phyloP scores from a whole-genome alignment of 1,139 yeast genomes.

The Blastobotrys petasosporus region DNA sequence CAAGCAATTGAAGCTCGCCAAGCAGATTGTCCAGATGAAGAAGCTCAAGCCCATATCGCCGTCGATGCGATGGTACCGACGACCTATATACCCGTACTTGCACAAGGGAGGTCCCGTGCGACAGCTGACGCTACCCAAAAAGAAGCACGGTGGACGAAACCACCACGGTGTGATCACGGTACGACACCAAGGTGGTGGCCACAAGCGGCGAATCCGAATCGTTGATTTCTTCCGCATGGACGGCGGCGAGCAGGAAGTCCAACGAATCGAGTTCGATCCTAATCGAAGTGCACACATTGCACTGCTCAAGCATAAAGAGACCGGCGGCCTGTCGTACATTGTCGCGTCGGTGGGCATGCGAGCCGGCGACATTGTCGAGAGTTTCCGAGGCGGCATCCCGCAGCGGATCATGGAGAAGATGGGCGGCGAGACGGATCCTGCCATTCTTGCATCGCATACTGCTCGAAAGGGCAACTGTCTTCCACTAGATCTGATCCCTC shows the following conservation, averaged over 20 bases:
- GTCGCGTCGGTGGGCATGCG: constrained; percentile 90
- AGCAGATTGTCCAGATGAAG: constrained; percentile 66
- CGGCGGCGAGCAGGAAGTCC: constrained; percentile 71
- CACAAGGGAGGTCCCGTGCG: constrained; percentile 79
- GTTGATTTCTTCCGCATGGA: constrained; percentile 67
- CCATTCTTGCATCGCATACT: constrained; percentile 78
- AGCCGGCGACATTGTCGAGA: constrained; percentile 85
- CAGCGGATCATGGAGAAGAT: constrained; percentile 63
- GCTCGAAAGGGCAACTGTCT: constrained; percentile 93
- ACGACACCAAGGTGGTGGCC: constrained; percentile 97
- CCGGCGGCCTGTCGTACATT: constrained; percentile 68
- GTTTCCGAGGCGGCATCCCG: constrained; percentile 87
- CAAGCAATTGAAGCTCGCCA: constrained; percentile 67
- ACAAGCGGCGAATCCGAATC: constrained; percentile 76
- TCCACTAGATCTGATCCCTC: constrained; percentile 86
- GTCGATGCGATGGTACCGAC: constrained; percentile 81
- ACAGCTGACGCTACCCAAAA: constrained; percentile 68
- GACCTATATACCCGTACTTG: constrained; percentile 81
- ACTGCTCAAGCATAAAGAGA: constrained; percentile 55
- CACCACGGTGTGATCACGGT: constrained; percentile 82
- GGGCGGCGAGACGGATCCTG: constrained; percentile 87
- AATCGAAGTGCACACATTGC: constrained; percentile 94
- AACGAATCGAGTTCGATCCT: constrained; percentile 94
- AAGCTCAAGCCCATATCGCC: constrained; percentile 78
- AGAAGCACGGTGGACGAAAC: constrained; percentile 83